Evolutionary conservation across 305 asterid species (phyloP), one percentile per base, ranked within the genome.

Genomic region (Fraxinus ornus): DNA sequence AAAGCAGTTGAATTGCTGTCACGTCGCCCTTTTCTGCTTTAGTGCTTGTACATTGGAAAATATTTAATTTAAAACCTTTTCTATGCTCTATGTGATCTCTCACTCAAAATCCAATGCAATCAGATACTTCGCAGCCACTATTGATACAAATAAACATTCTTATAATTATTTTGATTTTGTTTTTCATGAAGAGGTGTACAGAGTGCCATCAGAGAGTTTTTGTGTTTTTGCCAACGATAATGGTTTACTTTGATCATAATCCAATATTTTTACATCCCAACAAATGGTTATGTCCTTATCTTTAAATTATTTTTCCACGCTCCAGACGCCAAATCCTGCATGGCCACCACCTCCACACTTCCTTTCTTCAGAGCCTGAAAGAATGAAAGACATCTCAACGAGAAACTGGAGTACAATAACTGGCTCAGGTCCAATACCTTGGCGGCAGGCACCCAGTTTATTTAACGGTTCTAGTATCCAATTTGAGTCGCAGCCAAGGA

Each of bases 321-420:
- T 86, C 62, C 88, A 94, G 98, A 93, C 97, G 21, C 98, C 98
- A 83, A 96, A 96, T 92, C 99, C 98, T 55, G 98, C 99, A 7
- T 96, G 99, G 98, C 98, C 99, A n/a, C 98, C 97, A 37, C 99
- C 98, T 88, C 91, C 97, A 49, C 92, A 89, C 75, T 89, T 89
- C 84, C 95, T 92, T 90, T 93, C 97, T 82, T 85, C 93, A 37
- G 94, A 89, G 68, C 92, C 97, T 82, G 98, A 93, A 88, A 91
- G 91, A 89, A 87, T 88, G 89, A 93, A 94, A 84, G 99, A 91
- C 76, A 60, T 89, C 78, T 84, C 98, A 76, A 81, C 77, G 70
- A 94, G 90, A 82, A 83, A 87, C 78, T 94, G 95, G 96, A 93
- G 88, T 87, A 75, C 94, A 9, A 83, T 91, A 81, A 90, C 93